Base-by-base conservation (phyloP, 2,329 filamentous ascomycete genomes). In the Arthrobotrys musiformis region DNA sequence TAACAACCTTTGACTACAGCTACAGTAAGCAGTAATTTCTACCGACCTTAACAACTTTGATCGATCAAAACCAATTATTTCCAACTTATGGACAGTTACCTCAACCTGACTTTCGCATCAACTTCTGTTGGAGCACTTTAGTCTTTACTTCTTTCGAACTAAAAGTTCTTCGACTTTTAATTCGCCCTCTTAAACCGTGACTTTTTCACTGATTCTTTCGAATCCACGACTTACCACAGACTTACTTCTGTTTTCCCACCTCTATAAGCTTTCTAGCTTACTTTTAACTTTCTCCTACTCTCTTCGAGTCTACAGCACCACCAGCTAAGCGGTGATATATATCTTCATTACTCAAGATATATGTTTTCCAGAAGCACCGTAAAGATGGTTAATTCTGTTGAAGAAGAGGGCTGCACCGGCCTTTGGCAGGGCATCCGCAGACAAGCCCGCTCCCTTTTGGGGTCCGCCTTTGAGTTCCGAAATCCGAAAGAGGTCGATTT, bases 391-490 rank as follows among this genome's bases (percentile, higher is more conserved):
- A 52, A 50, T 19, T 22, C 64, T 50, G 19, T 33, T 28, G 19
- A 69, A 44, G 73, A 70, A 24, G 66, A 77, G 28, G 61, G 66
- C 60, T 77, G 66, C 60, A 77, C 66, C n/a, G 73, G 66, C 58
- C 60, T 77, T 28, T 26, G n/a, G 22, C 61, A 70, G 33, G 17
- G 17, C 33, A 9, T 77, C 4, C 66, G 73, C 52, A 64, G 73
- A 17, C 73, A 70, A 40, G 50, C 52, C 26, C 73, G 73, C 52
- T 46, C 66, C 11, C 28, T 77, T 11, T 22, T 37, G 26, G 72
- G 70, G 54, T 66, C 66, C 22, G 40, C 54, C 17, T 66, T 46
- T 28, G 66, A 70, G 30, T 37, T 68, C 24, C 61, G 70, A 52
- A 70, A 66, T 4, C 8, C 30, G 33, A 77, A 77, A 46, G 73